Evolutionary conservation across 257 asterid genomes (phyloP).

Genomic region (Jaltomata sinuosa): DNA sequence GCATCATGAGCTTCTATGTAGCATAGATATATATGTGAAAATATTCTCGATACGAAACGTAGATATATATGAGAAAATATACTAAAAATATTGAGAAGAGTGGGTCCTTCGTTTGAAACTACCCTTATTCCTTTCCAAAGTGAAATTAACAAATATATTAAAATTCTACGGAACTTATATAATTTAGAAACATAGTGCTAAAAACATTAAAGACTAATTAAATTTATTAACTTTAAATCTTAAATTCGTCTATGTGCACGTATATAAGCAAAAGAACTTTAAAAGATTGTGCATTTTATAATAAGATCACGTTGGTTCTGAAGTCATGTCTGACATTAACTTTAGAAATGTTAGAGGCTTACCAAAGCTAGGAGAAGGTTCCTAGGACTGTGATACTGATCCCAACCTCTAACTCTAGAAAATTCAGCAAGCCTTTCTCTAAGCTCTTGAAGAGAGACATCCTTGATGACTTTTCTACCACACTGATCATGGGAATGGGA

Average conservation of each 20-base stretch:
- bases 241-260: background rate
- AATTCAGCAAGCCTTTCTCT: slow-evolving; percentile 44
- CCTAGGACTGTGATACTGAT: slow-evolving; percentile 52
- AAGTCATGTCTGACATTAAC: background rate
- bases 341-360: background rate
- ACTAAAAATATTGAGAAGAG: background rate
- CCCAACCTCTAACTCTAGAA: slow-evolving; percentile 50
- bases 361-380: slow-evolving; percentile 64
- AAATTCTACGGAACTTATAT: background rate
- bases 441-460: slow-evolving; percentile 51
- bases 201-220: too few species aligned
- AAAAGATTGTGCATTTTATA: background rate
- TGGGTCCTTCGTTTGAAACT: too few species aligned
- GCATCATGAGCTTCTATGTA: too few species aligned
- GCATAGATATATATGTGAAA: background rate
- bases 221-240: background rate
- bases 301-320: background rate
- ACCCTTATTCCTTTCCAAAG: too few species aligned
- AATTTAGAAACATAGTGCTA: background rate
- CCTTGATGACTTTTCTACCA: slow-evolving; percentile 17
- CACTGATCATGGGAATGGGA: slow-evolving; percentile 14
- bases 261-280: background rate
- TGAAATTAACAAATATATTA: background rate
- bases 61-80: background rate
- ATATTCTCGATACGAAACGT: too few species aligned